Evolutionary conservation across 1,284 basidiomycete species (phyloP), one percentile per base, ranked within the genome.

Genomic region (Fistulina hepatica): DNA sequence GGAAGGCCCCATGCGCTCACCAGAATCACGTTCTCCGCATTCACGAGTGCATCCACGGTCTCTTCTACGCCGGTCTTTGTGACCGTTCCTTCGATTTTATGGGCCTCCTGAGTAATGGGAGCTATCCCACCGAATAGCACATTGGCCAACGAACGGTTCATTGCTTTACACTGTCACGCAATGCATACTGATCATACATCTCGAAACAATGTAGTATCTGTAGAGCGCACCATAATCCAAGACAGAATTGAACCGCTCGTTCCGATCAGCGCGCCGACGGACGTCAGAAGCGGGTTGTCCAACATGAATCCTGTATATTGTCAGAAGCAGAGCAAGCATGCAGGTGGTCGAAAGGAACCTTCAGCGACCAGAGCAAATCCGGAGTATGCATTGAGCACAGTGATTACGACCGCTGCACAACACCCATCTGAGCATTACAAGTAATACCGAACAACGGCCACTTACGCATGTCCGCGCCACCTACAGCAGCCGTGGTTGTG

Each of bases 331-430:
- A 17, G n/a, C 21, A 17, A 15, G 26, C 11, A 19, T 5, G 24
- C 15, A 6, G 23, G 21, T 30, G 13, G 9, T n/a, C 13, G 5
- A n/a, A 26, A 17, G 45, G 40, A 36, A 69, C 77, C 85, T 69
- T 90, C 85, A 3, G 85, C 85, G n/a, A 90, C 83, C n/a, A 90
- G 71, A 15, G 85, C 85, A 48, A 90, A 88, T n/a, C 85, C 85
- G 59, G 82, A 86, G 56, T 89, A 90, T 9, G 86, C 84, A 52
- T 90, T 90, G 42, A 90, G 53, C 4, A 90, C 86, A 2, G 85
- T 89, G 37, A 90, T 89, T 4, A 90, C 81, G 19, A 89, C 86
- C 40, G 85, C 82, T 85, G 44, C 11, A 36, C n/a, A n/a, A n/a
- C 12, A 32, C 33, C 23, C 24, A 40, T 38, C 15, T 50, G 30